Conservation (phyloP, 805 yeast genomes). For the Maudiozyma bulderi region DNA sequence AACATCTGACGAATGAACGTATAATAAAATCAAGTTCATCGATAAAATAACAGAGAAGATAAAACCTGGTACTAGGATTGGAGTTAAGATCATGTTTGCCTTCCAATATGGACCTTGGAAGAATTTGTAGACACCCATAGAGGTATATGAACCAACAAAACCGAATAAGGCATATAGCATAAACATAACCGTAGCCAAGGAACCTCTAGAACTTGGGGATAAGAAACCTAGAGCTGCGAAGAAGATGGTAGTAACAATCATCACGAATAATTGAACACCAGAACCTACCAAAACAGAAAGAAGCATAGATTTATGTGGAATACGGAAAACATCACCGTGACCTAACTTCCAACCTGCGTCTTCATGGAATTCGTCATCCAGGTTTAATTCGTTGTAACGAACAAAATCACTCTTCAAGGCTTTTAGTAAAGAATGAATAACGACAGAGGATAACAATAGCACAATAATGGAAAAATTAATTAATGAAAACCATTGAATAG, state of each 20-base stretch:
- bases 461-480: constrained; percentile 80
- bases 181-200: constrained; percentile 83
- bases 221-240: constrained; percentile 84
- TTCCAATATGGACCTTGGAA: constrained; percentile 93
- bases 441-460: constrained; percentile 61
- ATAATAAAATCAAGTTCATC: constrained; percentile 73
- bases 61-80: constrained; percentile 73
- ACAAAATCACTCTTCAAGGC: constrained; percentile 79
- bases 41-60: constrained; percentile 55
- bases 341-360: constrained; percentile 96
- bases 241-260: constrained; percentile 60
- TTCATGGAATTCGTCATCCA: constrained; percentile 79
- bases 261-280: constrained; percentile 74
- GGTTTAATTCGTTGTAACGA: constrained; percentile 78
- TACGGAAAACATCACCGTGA: constrained; percentile 89
- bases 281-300: constrained; percentile 79
- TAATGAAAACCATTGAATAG: constrained; percentile 92
- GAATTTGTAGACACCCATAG: constrained; percentile 75
- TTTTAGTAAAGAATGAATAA: constrained; percentile 67
- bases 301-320: constrained; percentile 61
- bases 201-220: constrained; percentile 92
- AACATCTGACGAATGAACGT: constrained; percentile 82
- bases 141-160: constrained; percentile 74
- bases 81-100: constrained; percentile 72
- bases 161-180: constrained; percentile 75